phyloP scores from a whole-genome alignment of 352 stramenopile species.

The Phytophthora multivora region DNA sequence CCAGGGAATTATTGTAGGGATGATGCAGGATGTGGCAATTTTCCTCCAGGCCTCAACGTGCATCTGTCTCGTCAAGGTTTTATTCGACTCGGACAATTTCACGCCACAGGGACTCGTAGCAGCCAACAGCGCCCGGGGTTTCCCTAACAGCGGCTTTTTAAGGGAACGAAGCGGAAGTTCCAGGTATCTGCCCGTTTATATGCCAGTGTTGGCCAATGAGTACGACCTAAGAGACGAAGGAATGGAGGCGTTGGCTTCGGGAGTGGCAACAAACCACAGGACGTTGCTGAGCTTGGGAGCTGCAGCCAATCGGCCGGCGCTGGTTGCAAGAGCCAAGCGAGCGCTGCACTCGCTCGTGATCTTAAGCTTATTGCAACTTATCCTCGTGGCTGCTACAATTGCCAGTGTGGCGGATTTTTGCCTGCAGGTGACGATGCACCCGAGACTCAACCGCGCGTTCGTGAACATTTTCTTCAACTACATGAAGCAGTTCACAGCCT shows the following conservation, averaged over 20 bases:
- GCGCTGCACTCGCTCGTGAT: conserved; percentile 35
- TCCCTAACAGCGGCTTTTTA: conserved; percentile 43
- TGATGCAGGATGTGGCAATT: conserved; percentile 65
- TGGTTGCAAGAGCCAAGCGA: conserved; percentile 25
- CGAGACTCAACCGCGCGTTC: conserved; percentile 65
- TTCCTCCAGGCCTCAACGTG: conserved; percentile 67
- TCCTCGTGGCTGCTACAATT: conserved; percentile 59
- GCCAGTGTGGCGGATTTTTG: conserved; percentile 75
- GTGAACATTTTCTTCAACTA: conserved; percentile 76
- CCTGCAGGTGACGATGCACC: conserved; percentile 72
- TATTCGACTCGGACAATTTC: conserved; percentile 46
- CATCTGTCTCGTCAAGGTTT: conserved; percentile 71
- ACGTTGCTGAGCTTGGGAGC: conserved; percentile 49
- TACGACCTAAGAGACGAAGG: conserved; percentile 50
- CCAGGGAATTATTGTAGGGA: conserved; percentile 48
- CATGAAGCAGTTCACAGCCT: conserved; percentile 62
- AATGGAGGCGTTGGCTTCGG: conserved; percentile 31
- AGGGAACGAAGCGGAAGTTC: conserved; percentile 30
- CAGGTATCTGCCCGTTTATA: conserved; percentile 60
- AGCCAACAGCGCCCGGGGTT: conserved; percentile 24
- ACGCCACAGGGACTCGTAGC: conserved; percentile 14
- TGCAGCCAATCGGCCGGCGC: conserved; percentile 23
- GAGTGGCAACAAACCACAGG: conserved; percentile 44
- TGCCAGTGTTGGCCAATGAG: conserved; percentile 59
- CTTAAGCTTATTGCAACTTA: conserved; percentile 48